Conservation (phyloP, 2,329 filamentous ascomycete genomes). For the Penicillium sp. region DNA sequence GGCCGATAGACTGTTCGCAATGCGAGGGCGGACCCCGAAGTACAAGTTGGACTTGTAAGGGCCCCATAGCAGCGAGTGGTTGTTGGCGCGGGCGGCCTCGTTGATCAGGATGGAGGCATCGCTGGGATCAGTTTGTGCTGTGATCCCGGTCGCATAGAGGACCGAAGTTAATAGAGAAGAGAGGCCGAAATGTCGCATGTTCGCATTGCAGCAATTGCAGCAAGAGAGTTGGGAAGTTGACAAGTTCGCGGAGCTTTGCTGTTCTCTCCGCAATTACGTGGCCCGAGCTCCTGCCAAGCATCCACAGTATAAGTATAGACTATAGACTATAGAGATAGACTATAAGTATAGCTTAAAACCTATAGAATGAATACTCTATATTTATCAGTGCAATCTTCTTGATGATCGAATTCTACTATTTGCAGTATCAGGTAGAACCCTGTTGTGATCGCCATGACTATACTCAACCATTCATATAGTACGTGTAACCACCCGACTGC, state of each 20-base stretch:
- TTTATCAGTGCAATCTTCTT: too few relatives aligned
- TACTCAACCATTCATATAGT: too few relatives aligned
- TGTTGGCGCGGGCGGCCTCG: slow-evolving; percentile 57
- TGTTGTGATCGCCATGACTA: too few relatives aligned
- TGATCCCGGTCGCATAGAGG: slow-evolving; percentile 32
- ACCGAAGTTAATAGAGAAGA: slow-evolving; percentile 32
- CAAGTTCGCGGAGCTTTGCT: slow-evolving; percentile 21
- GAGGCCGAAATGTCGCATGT: slow-evolving; percentile 37
- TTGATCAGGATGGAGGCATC: slow-evolving; percentile 42
- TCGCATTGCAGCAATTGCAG: slow-evolving; percentile 21
- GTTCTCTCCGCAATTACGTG: slow-evolving; percentile 39
- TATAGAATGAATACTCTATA: too few relatives aligned
- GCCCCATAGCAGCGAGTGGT: slow-evolving; percentile 92
- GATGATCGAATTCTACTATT: too few relatives aligned
- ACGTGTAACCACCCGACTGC: too few relatives aligned
- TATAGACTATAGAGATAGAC: too few relatives aligned
- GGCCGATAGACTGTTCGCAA: slow-evolving; percentile 79
- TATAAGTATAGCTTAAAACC: too few relatives aligned
- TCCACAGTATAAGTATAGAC: too few relatives aligned
- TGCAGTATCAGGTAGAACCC: too few relatives aligned
- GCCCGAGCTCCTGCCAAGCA: slow-evolving; percentile 35
- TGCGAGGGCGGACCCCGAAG: slow-evolving; percentile 83
- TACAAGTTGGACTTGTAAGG: slow-evolving; percentile 94
- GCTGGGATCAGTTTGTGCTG: slow-evolving; percentile 32
- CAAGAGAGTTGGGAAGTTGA: slow-evolving; percentile 23